These are phyloP conservation scores for Staphylotrichum longicolle DNA, from an alignment of 495 filamentous ascomycete genomes.

Conservation along the genomic window DNA sequence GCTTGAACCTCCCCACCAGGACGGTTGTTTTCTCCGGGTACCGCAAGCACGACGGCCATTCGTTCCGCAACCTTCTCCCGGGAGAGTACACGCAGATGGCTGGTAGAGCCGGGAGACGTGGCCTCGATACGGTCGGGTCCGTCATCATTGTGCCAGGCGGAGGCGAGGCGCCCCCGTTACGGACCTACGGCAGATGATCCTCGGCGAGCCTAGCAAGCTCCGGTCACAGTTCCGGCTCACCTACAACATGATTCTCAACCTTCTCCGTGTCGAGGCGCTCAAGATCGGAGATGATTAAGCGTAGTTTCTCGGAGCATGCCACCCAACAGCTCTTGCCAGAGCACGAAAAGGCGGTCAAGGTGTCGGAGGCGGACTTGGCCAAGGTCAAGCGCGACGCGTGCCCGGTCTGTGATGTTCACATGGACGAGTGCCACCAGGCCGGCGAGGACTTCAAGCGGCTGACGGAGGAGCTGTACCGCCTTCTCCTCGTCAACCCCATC, in stretches of 20 bases:
- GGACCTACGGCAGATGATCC: constrained; percentile 85
- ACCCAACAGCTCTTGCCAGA: constrained; percentile 92
- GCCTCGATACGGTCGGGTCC: constrained; percentile 85
- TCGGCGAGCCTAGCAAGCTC: constrained; percentile 92
- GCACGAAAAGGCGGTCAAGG: constrained; percentile 87
- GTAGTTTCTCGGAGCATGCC: constrained; percentile 98
- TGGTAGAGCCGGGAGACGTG: constrained; percentile 87
- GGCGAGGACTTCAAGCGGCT: constrained; percentile 72
- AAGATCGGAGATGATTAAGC: constrained; percentile 99
- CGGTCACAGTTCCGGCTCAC: constrained; percentile 94
- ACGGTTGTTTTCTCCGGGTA: constrained; percentile 98
- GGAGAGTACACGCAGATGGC: constrained; percentile 99
- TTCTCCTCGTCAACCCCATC: constrained; percentile 66
- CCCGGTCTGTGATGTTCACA: constrained; percentile 72
- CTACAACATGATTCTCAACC: constrained; percentile 98
- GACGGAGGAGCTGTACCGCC: constrained; percentile 71
- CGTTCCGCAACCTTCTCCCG: constrained; percentile 85
- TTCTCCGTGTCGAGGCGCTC: constrained; percentile 90
- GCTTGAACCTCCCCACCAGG: constrained; percentile 88
- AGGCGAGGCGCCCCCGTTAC: constrained; percentile 83
- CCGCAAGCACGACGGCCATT: constrained; percentile 89
- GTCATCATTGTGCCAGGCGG: constrained; percentile 86
- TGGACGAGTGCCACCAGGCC: constrained; percentile 75
- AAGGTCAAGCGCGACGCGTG: constrained; percentile 87
- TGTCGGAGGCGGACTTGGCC: constrained; percentile 87